Evolutionary conservation across 345 rosid genomes (phyloP), one percentile per base, ranked within the genome.

Genomic region (Chamaenerion angustifolium): DNA sequence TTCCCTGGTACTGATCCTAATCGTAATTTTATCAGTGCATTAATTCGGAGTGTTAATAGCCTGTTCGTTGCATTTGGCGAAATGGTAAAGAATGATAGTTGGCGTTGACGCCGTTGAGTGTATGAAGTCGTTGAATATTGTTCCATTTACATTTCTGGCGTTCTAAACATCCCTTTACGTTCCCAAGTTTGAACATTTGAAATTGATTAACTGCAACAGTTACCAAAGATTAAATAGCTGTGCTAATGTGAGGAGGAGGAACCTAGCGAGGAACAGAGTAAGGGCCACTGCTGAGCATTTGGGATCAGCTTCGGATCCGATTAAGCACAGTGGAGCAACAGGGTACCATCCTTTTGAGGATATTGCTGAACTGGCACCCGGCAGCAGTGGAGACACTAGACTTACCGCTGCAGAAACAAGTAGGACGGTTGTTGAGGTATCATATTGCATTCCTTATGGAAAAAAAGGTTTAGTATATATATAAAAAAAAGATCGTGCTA

Each of bases 391-490:
- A 50, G 84, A 72, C 40, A 77, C 76, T 14, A 66, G 63, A 57
- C 96, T 82, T 53, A 66, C 95, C 1, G 65, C 82, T 56, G 77
- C 83, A 40, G 96, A 92, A 77, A 82, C 77, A 46, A 62, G 80
- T 43, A 74, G 95, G 77, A 87, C 96, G 12, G 64, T 84, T 52
- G 79, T 84, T 10, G 93, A 92, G 98, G 98, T 92, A 82, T 76
- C 55, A 69, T 53, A 56, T 65, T 65, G 53, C 61, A 54, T 68
- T 4, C 43, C 1, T 31, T 49, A 25, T 49, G 40, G n/a, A 6
- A 46, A 46, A 14, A 10, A 46, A 10, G 37, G 7, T 31, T 31
- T 31, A 31, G 37, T 19, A 31, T 14, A 15, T 19, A 31, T 14
- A 15, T 15, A 11, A 8, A 50, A 50, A 21, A 21, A 40, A 27